Evolutionary conservation across 2,329 filamentous ascomycete species (phyloP), one percentile per base, ranked within the genome.

Genomic region (Aureobasidium mangrovei): DNA sequence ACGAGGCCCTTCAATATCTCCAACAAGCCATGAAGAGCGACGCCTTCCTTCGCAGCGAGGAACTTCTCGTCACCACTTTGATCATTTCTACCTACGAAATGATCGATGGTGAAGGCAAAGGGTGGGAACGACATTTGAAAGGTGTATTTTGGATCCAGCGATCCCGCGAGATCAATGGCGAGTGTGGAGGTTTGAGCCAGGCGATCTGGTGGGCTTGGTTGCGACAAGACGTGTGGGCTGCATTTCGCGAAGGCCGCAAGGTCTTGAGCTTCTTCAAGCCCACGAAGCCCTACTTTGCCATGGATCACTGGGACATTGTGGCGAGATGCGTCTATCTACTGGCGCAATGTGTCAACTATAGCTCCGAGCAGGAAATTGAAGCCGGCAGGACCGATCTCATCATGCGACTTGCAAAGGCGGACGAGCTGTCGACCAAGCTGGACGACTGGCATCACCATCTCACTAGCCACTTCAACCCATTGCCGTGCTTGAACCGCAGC

Each of bases 191-290:
- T 0, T 66, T 83, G 0, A 71, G 75, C 35, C 73, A 77, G 55
- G 74, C 77, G 0, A 77, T 79, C 0, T 83, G 80, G 81, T 84
- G 81, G 80, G 74, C 76, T 1, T 83, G 80, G 80, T 66, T 83
- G 4, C 71, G 78, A 9, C 81, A 84, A 60, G 81, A 84, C 59
- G 73, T 80, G 0, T 83, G 79, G 79, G 80, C 78, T 0, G 80
- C 80, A 0, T 81, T 82, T 57, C 72, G 77, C 0, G 79, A 81
- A 60, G 70, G 73, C 26, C 70, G 81, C 3, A 70, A 74, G 7
- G 73, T 75, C 0, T 72, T 81, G 45, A 81, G 73, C 33, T 80
- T 81, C 36, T 83, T 78, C 77, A 70, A 68, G 28, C 77, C 79
- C 0, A 73, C 69, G 5, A 74, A 73, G 52, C 68, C 70, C 0